A percentile compares a stretch with the other conserved stretches of the same genome.
Evolutionary conservation across 805 yeast genomes (phyloP).

Genomic region (Monosporozyma unispora): DNA sequence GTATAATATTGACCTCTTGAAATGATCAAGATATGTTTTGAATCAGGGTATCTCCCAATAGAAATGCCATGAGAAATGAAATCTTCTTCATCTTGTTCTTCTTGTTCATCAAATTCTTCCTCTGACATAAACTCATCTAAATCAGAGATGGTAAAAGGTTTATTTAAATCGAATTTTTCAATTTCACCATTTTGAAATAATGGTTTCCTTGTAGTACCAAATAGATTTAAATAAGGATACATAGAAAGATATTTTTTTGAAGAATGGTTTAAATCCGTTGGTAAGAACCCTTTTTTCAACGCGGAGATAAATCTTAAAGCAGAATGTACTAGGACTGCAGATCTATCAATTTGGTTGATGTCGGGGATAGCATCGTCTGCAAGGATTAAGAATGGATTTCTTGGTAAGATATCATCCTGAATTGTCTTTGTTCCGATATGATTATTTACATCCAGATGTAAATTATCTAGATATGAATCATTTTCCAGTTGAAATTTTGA

Average conservation of each 20-base stretch:
- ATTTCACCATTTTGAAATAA: constrained; percentile 26
- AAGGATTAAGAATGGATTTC: constrained; percentile 66
- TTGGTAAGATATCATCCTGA: constrained; percentile 59
- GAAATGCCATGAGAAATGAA: constrained; percentile 48
- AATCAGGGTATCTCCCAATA: constrained; percentile 54
- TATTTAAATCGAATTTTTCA: constrained; percentile 31
- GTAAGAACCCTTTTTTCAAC: constrained; percentile 43
- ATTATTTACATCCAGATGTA: constrained; percentile 35
- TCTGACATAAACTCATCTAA: constrained; percentile 27
- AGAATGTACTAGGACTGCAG: constrained; percentile 58
- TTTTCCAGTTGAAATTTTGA: constrained; percentile 36
- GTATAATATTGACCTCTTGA: constrained; percentile 82
- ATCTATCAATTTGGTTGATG: constrained; percentile 56
- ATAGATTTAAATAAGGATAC: constrained; percentile 57
- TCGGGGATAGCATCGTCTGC: constrained; percentile 66
- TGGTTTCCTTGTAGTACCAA: constrained; percentile 60
- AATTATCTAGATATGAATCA: constrained; percentile 46
- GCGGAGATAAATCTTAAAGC: constrained; percentile 58
- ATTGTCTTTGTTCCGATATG: constrained; percentile 48
- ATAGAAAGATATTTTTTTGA: constrained; percentile 48
- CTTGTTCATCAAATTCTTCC: constrained; percentile 3
- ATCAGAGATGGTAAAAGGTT: constrained; percentile 38
- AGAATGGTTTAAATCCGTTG: constrained; percentile 50
- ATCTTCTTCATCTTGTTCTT: no score
- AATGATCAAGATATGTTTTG: constrained; percentile 67